Percentiles rank a stretch among this genome's conserved stretches.
Conservation (phyloP, 1,284 basidiomycete species). For the Melampsora americana region DNA sequence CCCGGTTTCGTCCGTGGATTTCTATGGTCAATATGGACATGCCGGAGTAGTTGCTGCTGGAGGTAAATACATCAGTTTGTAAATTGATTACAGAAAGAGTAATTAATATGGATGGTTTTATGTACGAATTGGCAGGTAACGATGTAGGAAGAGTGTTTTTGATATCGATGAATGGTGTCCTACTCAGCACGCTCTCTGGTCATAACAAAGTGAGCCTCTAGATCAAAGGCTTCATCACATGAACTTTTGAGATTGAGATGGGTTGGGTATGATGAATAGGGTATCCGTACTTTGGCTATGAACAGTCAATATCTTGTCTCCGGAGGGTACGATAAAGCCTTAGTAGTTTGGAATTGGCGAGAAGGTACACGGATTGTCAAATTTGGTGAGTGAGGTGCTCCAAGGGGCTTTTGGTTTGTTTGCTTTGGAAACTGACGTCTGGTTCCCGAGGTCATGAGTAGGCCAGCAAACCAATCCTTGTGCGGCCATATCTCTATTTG, state of each 20-base stretch:
- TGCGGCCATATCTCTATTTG: slow-evolving; percentile 42
- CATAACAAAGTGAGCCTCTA: slow-evolving; percentile 28
- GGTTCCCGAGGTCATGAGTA: not conserved
- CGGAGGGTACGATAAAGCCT: slow-evolving; percentile 38
- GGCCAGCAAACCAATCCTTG: slow-evolving; percentile 43
- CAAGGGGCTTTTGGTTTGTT: too few relatives aligned
- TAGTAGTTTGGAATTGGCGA: slow-evolving; percentile 43
- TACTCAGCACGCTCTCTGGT: slow-evolving; percentile 36
- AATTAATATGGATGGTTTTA: not conserved
- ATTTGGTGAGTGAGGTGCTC: slow-evolving; percentile 16
- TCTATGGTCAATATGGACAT: slow-evolving; percentile 35
- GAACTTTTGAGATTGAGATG: too few relatives aligned
- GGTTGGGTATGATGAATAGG: not conserved
- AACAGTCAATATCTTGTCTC: slow-evolving; percentile 39
- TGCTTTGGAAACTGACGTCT: too few relatives aligned
- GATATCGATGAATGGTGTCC: slow-evolving; percentile 34
- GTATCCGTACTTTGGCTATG: slow-evolving; percentile 42
- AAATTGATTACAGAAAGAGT: not conserved
- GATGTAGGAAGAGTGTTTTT: slow-evolving; percentile 43
- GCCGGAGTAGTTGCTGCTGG: slow-evolving; percentile 39
- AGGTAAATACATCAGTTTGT: slow-evolving; percentile 2
- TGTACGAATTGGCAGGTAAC: slow-evolving; percentile 16
- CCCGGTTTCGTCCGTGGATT: slow-evolving; percentile 36
- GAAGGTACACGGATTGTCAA: slow-evolving; percentile 42
- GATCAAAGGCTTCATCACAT: not conserved